phyloP scores from a whole-genome alignment of 768 basidiomycete genomes.

The Tricholoma terreum region DNA sequence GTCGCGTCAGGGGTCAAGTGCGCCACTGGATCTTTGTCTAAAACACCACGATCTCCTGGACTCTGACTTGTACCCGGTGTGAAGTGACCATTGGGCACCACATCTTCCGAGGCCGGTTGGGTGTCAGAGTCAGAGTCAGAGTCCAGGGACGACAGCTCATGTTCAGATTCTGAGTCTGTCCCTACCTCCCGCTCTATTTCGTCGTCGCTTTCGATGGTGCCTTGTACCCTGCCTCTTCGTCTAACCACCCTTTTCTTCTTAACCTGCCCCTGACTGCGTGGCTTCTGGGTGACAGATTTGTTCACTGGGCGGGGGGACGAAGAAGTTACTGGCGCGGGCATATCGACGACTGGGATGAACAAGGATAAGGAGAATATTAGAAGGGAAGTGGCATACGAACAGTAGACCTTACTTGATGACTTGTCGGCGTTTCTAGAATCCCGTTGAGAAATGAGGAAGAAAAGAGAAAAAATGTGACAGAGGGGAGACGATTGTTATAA shows the following conservation, averaged over 20 bases:
- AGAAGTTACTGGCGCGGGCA: constrained; percentile 43
- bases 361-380: constrained; percentile 17
- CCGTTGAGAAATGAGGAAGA: constrained; percentile 15
- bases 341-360: constrained; percentile 29
- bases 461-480: constrained; percentile 24
- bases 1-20: constrained; percentile 23
- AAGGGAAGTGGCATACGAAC: constrained; percentile 6
- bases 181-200: constrained; percentile 70
- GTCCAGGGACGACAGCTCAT: constrained; percentile 55
- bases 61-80: constrained; percentile 71
- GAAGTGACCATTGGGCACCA: constrained; percentile 47
- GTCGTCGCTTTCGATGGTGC: constrained; percentile 68
- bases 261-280: constrained; percentile 29
- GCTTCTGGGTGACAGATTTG: constrained; percentile 29
- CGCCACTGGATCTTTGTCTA: constrained; percentile 26
- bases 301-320: constrained; percentile 29
- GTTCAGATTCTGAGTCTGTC: constrained; percentile 70
- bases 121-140: constrained; percentile 70
- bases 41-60: constrained; percentile 39
- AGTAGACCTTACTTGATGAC: constrained; percentile 35
- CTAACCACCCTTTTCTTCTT: constrained; percentile 49
- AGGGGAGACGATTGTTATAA: constrained; percentile 14
- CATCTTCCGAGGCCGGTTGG: constrained; percentile 66
- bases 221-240: constrained; percentile 61
- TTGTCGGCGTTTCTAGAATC: neutral